A percentile compares a stretch with the other conserved stretches of the same genome.
Conservation (phyloP, 2,329 filamentous ascomycete genomes). For the Sporothrix dimorphospora region DNA sequence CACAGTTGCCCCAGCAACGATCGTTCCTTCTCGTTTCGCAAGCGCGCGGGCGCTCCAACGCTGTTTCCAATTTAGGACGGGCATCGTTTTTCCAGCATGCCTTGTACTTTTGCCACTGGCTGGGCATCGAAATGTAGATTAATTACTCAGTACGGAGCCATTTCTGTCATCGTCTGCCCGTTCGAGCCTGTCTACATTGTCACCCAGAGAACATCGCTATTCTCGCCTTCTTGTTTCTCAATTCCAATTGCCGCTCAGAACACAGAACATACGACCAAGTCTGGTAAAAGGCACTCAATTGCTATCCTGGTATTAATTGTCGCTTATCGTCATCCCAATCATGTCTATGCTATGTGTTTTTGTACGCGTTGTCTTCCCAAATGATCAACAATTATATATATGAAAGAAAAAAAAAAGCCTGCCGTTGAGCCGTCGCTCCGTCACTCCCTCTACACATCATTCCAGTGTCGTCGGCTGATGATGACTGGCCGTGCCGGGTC, state of each 20-base stretch:
- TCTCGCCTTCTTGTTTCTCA: not conserved
- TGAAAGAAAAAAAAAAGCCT: not conserved
- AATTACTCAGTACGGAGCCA: constrained; percentile 13
- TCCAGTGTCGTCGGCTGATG: constrained; percentile 65
- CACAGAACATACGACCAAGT: not conserved
- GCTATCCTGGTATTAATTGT: constrained; percentile 5
- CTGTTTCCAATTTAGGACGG: constrained; percentile 17
- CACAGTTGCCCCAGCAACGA: constrained; percentile 38
- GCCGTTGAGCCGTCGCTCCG: not conserved
- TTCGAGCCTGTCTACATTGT: too few relatives aligned
- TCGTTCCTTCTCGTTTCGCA: constrained; percentile 6
- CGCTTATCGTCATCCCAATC: constrained; percentile 13
- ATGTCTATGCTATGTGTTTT: constrained; percentile 16
- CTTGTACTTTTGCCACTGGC: not conserved
- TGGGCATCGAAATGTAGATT: not conserved
- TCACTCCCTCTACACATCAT: constrained; percentile 39
- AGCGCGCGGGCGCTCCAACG: not conserved
- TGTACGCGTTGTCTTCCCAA: not conserved
- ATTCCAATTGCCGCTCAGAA: not conserved
- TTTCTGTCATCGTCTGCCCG: not conserved
- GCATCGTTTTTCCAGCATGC: not conserved
- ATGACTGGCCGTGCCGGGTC: constrained; percentile 91
- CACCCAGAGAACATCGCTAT: not conserved
- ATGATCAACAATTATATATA: not conserved
- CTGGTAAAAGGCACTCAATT: not conserved